These are phyloP conservation scores for Paraphaeosphaeria sporulosa DNA, from an alignment of 2,329 filamentous ascomycete species.

Conservation along the genomic window DNA sequence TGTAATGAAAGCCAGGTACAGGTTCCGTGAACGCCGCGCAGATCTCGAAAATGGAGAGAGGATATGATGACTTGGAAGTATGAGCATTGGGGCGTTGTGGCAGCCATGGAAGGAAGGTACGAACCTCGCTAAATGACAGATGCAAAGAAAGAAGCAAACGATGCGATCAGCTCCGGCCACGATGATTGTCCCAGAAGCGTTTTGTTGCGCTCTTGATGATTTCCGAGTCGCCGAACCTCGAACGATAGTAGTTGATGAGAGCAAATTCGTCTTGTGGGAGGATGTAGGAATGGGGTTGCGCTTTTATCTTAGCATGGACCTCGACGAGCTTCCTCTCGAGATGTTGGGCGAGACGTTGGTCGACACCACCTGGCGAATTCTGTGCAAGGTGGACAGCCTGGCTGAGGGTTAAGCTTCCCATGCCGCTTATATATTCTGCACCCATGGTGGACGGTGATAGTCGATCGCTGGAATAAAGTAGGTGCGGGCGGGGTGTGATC, in stretches of 20 bases:
- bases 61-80: constrained; percentile 4
- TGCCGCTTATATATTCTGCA: constrained; percentile 48
- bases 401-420: constrained; percentile 61
- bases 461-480: constrained; percentile 32
- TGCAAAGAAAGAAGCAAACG: neutral
- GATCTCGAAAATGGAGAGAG: constrained; percentile 15
- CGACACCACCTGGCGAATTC: constrained; percentile 72
- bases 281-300: constrained; percentile 72
- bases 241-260: constrained; percentile 84
- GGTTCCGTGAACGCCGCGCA: constrained; percentile 23
- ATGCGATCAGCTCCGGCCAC: constrained; percentile 34
- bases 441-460: constrained; percentile 51
- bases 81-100: neutral
- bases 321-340: constrained; percentile 66
- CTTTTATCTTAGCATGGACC: constrained; percentile 73
- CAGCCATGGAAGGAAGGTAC: neutral
- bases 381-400: constrained; percentile 79
- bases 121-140: constrained; percentile 19
- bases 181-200: constrained; percentile 64
- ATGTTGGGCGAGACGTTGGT: constrained; percentile 68
- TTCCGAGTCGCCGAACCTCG: constrained; percentile 65
- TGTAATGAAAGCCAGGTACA: constrained; percentile 20
- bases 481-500: constrained; percentile 30
- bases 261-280: constrained; percentile 81
- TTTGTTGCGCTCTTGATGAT: constrained; percentile 61